Percentiles rank a stretch among this genome's conserved stretches.
Conservation (phyloP, 768 basidiomycete species). For the Lentinula boryana region DNA sequence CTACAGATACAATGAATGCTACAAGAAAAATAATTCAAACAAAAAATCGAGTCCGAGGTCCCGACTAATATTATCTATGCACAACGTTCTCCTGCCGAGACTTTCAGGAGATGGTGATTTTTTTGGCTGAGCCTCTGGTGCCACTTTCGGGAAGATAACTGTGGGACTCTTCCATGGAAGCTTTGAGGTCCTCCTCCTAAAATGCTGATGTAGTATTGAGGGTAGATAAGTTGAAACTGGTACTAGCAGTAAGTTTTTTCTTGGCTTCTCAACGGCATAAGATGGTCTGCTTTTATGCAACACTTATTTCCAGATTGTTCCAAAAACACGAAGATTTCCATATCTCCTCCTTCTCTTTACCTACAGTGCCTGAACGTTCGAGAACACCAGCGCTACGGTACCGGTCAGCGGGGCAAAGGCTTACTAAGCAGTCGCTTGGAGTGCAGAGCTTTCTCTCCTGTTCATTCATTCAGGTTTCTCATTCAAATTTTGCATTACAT, state of each 20-base stretch:
- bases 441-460: not conserved
- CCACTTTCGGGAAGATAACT: too few relatives aligned
- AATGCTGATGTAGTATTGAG: constrained; percentile 2
- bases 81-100: too few relatives aligned
- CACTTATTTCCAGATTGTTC: not conserved
- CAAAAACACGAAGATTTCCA: too few relatives aligned
- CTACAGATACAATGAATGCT: too few relatives aligned
- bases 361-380: not conserved
- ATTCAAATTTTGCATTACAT: not conserved
- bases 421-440: not conserved
- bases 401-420: not conserved
- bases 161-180: not conserved
- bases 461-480: not conserved
- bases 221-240: too few relatives aligned
- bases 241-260: not conserved
- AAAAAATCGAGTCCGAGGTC: too few relatives aligned
- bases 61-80: too few relatives aligned
- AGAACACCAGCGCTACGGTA: too few relatives aligned
- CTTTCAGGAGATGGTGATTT: too few relatives aligned
- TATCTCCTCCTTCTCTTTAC: too few relatives aligned
- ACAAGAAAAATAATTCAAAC: too few relatives aligned
- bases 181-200: not conserved
- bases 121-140: too few relatives aligned
- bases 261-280: not conserved
- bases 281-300: not conserved